phyloP scores from a whole-genome alignment of 2,329 filamentous ascomycete species.

The Aspergillus arachidicola region DNA sequence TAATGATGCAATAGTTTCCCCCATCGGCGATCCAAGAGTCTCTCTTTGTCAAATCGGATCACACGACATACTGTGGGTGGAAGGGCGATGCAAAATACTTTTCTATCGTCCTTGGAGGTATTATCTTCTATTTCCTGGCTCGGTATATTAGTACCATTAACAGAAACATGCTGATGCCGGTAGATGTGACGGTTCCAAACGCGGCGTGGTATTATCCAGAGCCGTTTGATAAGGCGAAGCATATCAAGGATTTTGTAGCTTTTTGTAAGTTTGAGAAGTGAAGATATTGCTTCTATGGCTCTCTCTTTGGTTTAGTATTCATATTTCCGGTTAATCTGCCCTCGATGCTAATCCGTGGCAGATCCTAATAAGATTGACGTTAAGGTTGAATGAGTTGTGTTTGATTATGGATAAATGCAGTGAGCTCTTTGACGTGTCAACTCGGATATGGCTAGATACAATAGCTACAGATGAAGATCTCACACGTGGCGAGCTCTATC shows the following conservation, averaged over 20 bases:
- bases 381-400: conserved; percentile 15
- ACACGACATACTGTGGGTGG: conserved; percentile 57
- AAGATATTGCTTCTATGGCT: background rate
- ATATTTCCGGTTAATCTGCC: no score
- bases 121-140: conserved; percentile 30
- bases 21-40: conserved; percentile 48
- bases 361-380: conserved; percentile 40
- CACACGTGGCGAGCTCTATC: background rate
- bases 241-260: conserved; percentile 59
- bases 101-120: conserved; percentile 53
- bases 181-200: conserved; percentile 53
- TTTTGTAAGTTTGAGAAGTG: conserved; percentile 55
- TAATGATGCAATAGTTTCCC: conserved; percentile 40
- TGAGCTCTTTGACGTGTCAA: background rate
- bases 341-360: conserved; percentile 14
- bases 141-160: no score
- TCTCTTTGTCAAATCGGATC: conserved; percentile 49
- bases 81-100: conserved; percentile 63
- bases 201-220: conserved; percentile 63
- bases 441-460: background rate
- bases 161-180: background rate
- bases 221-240: conserved; percentile 51
- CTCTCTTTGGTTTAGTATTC: background rate
- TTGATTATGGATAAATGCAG: background rate
- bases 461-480: background rate